Base-by-base conservation (phyloP, 176 grass and related monocot species). In the Zea luxurians region DNA sequence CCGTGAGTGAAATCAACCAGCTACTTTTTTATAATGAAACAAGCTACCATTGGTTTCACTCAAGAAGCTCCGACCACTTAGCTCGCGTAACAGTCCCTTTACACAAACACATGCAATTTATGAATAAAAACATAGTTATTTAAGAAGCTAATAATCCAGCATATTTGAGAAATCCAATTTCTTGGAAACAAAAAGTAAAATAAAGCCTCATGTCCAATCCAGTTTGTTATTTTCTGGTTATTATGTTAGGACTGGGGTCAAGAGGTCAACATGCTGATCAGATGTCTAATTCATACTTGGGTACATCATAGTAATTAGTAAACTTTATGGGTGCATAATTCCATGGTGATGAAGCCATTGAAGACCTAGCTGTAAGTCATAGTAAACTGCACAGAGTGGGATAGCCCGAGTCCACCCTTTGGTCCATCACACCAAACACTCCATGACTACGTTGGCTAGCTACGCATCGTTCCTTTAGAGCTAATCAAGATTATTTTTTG, bases 321-420 rank as follows among this genome's bases (percentile, higher is more conserved):
- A 27, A 27, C 27, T 27, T 44, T 44, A 37, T 40, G 63, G 63
- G 20, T 13, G 10, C 17, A 46, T 40, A 40, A 68, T 68, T 68
- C 42, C 42, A 46, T 13, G n/a, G 44, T n/a, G 4, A 68, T 46
- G 47, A 68, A 68, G 41, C 66, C 66, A 47, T 6, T 11, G 66
- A 68, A 68, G 66, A 68, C 66, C 42, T 27, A 44, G 10, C 4
- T 18, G 0, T 6, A 5, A 46, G 66, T 68, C 66, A 68, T 68
- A 68, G 66, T 68, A 68, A 68, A 68, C n/a, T 43, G 42, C 18
- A 27, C 66, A 68, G 42, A 10, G 57, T 60, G 66, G 42, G 66
- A 47, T 17, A 3, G 10, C 43, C 43, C 66, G 5, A 48, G 66
- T 69, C 42, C 66, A 69, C 66, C 4, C 42, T 69, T 11, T 18